Evolutionary conservation across 176 grass and related monocot genomes (phyloP), one percentile per base, ranked within the genome.

Genomic region (Carex pumila): DNA sequence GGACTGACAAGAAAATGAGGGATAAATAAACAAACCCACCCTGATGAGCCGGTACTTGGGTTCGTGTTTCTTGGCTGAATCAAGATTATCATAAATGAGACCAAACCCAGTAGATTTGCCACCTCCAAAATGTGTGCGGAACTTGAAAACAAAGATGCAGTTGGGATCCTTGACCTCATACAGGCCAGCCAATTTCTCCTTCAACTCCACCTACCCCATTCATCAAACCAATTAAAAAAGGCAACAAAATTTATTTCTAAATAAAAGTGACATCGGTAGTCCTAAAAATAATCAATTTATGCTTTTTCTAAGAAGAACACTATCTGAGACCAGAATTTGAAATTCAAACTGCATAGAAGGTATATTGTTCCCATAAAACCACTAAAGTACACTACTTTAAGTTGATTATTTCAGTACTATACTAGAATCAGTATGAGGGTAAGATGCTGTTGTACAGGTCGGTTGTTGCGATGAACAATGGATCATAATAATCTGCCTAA

Each of bases 111-210:
- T 98, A 13, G 92, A 98, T 81, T 98, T 98, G 47, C 95, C 91
- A 10, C 95, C 95, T 86, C 95, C 92, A 79, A 94, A 98, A 79
- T 98, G 92, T 36, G 95, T 98, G 79, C 92, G 91, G 86, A 98
- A 98, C 83, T 98, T 94, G 92, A 98, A 98, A 6, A 98, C 95
- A 85, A 98, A 98, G 75, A 98, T 98, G 81, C 88, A 90, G 91
- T 90, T 94, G 15, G 91, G 50, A 59, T 98, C 91, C 88, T 94
- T 94, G 2, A 94, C 92, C 53, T 94, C 95, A 66, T 93, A 94
- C 7, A 93, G 18, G 70, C 87, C 83, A 0, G 85, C 69, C 79
- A 98, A 83, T 71, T 60, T 84, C 57, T 98, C 92, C 86, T 98
- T 94, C 58, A 98, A 88, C 71, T 98, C 92, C 52, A 85, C 89